Percentiles rank a stretch among this genome's conserved stretches.
These are phyloP conservation scores for Xylariaceae sp. DNA, from an alignment of 2,329 filamentous ascomycete species.

Conservation along the genomic window DNA sequence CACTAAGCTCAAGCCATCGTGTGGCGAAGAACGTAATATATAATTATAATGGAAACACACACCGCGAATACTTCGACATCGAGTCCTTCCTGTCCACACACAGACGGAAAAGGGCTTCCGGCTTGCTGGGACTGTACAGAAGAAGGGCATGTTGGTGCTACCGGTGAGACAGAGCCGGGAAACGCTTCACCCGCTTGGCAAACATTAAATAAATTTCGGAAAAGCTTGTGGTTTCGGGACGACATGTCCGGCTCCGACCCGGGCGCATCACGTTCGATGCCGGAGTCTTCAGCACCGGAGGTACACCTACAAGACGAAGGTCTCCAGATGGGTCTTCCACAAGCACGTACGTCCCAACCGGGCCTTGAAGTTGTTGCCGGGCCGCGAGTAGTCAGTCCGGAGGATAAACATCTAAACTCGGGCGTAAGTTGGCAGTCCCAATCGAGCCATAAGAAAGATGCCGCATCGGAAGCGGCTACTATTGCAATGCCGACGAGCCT, in stretches of 20 bases:
- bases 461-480: background rate
- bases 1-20: background rate
- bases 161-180: background rate
- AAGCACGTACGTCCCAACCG: constrained; percentile 13
- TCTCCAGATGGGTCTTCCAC: constrained; percentile 21
- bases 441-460: background rate
- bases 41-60: constrained; percentile 6
- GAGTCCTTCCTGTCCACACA: constrained; percentile 10
- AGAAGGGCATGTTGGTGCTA: constrained; percentile 10
- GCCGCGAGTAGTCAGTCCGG: constrained; percentile 18
- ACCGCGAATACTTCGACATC: too few relatives aligned
- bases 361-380: constrained; percentile 24
- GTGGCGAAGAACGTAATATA: background rate
- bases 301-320: constrained; percentile 23
- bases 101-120: constrained; percentile 6
- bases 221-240: constrained; percentile 14
- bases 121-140: constrained; percentile 21
- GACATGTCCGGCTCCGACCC: background rate
- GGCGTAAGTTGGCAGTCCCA: constrained; percentile 1
- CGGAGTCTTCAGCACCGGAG: constrained; percentile 19
- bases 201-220: constrained; percentile 27
- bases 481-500: too few relatives aligned
- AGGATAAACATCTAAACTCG: constrained; percentile 17
- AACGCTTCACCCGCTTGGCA: constrained; percentile 9
- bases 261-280: too few relatives aligned